Evolutionary conservation across 2,329 filamentous ascomycete genomes (phyloP).

Genomic region (Phyllachora maydis): DNA sequence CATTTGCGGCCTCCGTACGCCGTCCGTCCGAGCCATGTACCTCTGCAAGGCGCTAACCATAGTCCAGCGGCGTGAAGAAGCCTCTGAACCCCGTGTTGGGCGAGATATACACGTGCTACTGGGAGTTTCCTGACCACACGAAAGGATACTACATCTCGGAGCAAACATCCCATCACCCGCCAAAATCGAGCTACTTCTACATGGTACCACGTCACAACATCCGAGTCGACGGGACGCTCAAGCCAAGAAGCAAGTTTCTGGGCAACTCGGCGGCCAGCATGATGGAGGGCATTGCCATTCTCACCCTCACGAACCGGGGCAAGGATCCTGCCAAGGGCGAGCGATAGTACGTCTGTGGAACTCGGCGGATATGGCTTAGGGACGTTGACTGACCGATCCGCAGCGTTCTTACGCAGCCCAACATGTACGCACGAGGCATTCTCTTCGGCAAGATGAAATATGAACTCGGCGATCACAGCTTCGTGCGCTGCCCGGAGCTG

Average conservation of each 20-base stretch:
- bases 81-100: conserved; percentile 91
- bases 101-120: conserved; percentile 88
- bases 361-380: not conserved
- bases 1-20: conserved; percentile 91
- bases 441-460: conserved; percentile 99
- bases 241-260: conserved; percentile 84
- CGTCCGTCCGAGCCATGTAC: not conserved
- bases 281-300: conserved; percentile 90
- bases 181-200: conserved; percentile 98
- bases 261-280: conserved; percentile 94
- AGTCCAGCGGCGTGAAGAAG: conserved; percentile 77
- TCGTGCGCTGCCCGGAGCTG: conserved; percentile 75
- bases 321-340: conserved; percentile 46
- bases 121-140: conserved; percentile 72
- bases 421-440: conserved; percentile 97
- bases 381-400: conserved; percentile 4
- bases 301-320: conserved; percentile 65
- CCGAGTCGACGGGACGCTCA: conserved; percentile 85
- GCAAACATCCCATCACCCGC: conserved; percentile 94
- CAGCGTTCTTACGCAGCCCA: conserved; percentile 85
- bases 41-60: conserved; percentile 8
- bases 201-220: conserved; percentile 89
- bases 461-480: conserved; percentile 89
- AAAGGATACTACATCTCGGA: conserved; percentile 91
- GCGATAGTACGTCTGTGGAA: conserved; percentile 48